Evolutionary conservation across 495 filamentous ascomycete genomes (phyloP), one percentile per base, ranked within the genome.

Genomic region (Aspergillus taichungensis): DNA sequence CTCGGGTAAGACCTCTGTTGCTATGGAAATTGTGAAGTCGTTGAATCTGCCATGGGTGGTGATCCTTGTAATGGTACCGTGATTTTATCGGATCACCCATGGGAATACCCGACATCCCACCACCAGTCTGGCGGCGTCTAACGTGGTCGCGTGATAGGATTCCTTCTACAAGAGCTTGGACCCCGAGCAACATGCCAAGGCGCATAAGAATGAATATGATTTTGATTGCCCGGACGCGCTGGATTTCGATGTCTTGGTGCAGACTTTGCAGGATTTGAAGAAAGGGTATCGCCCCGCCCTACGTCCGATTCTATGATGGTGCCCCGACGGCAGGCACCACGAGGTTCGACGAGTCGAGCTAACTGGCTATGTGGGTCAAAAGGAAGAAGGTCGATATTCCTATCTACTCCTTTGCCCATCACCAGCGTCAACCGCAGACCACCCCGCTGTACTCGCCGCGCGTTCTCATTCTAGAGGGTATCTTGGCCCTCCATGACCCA

Each of bases 1-100:
- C 42, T 96, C 90, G 24, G 92, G 92, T 33, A 98, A 98, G 71
- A 95, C 90, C n/a, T 94, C 88, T 3, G 69, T 98, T 42, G 89
- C 94, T 14, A 79, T 90, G 49, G 88, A 89, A 39, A 94, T 98
- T 52, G 88, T 97, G 42, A 80, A 73, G 45, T 84, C 85, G 46
- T 65, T 98, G 52, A 95, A 90, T 66, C 69, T 97, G 41, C 92
- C 92, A 35, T 98, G 92, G 92, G 92, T 98, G 31, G 88, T 96
- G 28, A 95, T 98, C 61, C 66, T 98, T 51, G 91, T 88, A 30
- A 96, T 98, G 80, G 89, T 94, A 75, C 59, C 67, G 18, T 24
- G 18, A 24, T 50, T 52, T 46, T 34, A 28, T 32, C 13, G 31
- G 28, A 30, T 42, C 35, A n/a, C 43, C 38, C 30, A 42, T 29